These are phyloP conservation scores for Lotus japonicus DNA, from an alignment of 306 rosid genomes.

Conservation along the genomic window DNA sequence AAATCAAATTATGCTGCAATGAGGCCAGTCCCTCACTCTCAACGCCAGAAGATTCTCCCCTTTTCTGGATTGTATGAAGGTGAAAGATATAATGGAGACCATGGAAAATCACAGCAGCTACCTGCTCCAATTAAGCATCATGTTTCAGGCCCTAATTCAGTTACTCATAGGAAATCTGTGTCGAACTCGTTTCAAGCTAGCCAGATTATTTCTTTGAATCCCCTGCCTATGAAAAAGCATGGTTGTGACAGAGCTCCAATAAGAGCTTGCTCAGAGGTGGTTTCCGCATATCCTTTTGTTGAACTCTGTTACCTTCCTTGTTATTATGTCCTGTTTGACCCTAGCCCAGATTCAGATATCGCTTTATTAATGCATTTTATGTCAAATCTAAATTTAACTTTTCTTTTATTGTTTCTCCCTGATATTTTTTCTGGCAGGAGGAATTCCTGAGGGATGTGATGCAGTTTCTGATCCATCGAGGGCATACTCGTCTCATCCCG, in stretches of 20 bases:
- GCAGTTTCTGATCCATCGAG: conserved; percentile 88
- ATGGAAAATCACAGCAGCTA: conserved; percentile 51
- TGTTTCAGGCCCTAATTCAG: conserved; percentile 53
- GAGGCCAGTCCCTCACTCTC: conserved; percentile 84
- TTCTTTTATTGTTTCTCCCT: not conserved
- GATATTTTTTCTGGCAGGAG: conserved; percentile 42
- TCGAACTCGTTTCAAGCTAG: conserved; percentile 75
- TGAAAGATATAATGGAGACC: conserved; percentile 62
- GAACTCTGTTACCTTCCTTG: not conserved
- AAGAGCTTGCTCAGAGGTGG: conserved; percentile 80
- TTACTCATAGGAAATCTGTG: conserved; percentile 58
- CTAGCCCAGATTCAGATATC: not conserved
- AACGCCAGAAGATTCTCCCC: conserved; percentile 62
- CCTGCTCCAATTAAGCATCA: conserved; percentile 53
- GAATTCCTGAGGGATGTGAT: conserved; percentile 91
- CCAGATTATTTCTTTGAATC: conserved; percentile 82
- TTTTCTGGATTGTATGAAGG: conserved; percentile 68
- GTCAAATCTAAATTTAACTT: not conserved
- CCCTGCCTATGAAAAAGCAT: conserved; percentile 88
- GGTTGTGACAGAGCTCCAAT: conserved; percentile 85
- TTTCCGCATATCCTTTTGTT: conserved; percentile 14
- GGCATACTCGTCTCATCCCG: conserved; percentile 85
- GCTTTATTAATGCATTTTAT: not conserved
- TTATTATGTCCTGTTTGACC: not conserved
- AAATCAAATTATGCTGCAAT: conserved; percentile 66